Evolutionary conservation across 2,329 filamentous ascomycete species (phyloP).

Genomic region (Pyrenochaeta sp.): DNA sequence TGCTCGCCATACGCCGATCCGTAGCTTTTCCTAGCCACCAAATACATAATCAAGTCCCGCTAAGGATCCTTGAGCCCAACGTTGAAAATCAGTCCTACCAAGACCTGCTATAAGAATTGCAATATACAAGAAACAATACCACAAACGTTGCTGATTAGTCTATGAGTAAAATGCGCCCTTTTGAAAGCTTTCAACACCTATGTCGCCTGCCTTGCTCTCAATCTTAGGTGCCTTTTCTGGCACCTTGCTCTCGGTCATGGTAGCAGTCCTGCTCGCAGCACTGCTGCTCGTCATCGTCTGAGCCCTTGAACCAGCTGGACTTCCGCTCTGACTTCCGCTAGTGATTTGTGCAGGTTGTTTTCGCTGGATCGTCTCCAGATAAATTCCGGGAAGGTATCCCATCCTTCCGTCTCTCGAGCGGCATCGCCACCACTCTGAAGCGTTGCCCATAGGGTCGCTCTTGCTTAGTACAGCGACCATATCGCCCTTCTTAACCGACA

Average conservation of each 20-base stretch:
- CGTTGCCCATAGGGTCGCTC: constrained; percentile 87
- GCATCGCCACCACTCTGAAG: constrained; percentile 97
- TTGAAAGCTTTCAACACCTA: constrained; percentile 74
- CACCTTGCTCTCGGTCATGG: constrained; percentile 56
- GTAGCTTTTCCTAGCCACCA: constrained; percentile 35
- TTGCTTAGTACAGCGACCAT: constrained; percentile 94
- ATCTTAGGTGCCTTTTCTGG: constrained; percentile 58
- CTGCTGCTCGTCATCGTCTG: constrained; percentile 63
- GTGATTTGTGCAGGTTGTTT: constrained; percentile 58
- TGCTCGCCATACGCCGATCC: constrained; percentile 19
- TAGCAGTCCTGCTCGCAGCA: constrained; percentile 51
- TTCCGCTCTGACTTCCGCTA: constrained; percentile 51
- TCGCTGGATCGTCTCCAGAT: constrained; percentile 79
- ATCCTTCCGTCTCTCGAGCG: constrained; percentile 87
- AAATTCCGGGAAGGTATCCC: constrained; percentile 90
- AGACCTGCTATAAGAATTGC: constrained; percentile 6
- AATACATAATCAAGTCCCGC: constrained; percentile 15
- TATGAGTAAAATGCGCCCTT: constrained; percentile 74
- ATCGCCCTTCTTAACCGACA: constrained; percentile 93
- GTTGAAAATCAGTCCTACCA: not conserved
- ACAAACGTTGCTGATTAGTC: constrained; percentile 22
- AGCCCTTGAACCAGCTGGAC: constrained; percentile 58
- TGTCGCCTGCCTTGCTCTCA: constrained; percentile 69
- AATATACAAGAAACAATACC: constrained; percentile 22
- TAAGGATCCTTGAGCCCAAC: not conserved